Evolutionary conservation across 176 grass and related monocot species (phyloP).

Genomic region (Carex parvula): DNA sequence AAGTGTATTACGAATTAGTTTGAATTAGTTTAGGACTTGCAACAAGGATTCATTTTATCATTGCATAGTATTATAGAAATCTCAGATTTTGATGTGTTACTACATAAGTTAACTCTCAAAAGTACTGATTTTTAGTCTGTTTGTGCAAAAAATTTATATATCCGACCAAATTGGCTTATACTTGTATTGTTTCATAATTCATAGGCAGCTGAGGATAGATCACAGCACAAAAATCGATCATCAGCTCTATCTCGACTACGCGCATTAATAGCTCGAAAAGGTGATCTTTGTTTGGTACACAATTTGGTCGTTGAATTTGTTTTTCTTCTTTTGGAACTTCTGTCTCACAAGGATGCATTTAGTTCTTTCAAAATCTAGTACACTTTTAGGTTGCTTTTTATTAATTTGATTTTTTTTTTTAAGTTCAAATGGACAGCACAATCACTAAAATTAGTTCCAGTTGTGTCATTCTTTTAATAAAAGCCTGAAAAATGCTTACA

Average conservation of each 20-base stretch:
- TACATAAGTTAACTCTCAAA: neutral
- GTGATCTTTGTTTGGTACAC: constrained; percentile 24
- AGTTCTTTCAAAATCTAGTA: neutral
- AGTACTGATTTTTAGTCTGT: neutral
- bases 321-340: neutral
- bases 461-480: neutral
- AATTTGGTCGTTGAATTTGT: neutral
- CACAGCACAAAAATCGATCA: constrained; percentile 82
- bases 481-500: neutral
- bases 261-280: constrained; percentile 76
- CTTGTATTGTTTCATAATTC: constrained; percentile 22
- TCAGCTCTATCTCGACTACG: constrained; percentile 72
- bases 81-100: neutral
- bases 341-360: neutral
- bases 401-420: neutral
- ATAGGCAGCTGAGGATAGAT: constrained; percentile 92
- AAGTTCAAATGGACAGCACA: neutral
- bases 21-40: neutral
- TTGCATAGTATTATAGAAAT: neutral
- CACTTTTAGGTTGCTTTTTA: neutral
- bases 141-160: neutral
- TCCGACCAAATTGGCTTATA: neutral
- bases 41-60: neutral
- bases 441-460: neutral
- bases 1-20: neutral